These are phyloP conservation scores for Neonectria hederae DNA, from an alignment of 2,329 filamentous ascomycete genomes.

Conservation along the genomic window DNA sequence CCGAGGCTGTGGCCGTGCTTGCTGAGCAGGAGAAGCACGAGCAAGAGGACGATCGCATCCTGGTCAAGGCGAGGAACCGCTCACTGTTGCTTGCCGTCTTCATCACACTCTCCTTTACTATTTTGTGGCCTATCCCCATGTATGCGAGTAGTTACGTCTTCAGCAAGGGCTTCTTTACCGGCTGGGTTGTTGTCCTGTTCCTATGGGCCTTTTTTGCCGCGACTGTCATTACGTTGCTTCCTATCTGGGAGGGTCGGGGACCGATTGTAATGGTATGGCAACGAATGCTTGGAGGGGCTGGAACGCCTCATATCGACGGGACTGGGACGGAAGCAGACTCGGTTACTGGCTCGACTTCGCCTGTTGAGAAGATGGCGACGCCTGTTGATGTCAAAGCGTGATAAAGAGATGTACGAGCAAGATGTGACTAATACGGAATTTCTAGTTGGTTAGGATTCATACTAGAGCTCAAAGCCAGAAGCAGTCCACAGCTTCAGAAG, in stretches of 20 bases:
- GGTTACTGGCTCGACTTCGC: conserved; percentile 6
- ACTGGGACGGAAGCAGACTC: conserved; percentile 14
- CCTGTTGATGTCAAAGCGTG: neutral
- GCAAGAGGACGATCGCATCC: conserved; percentile 16
- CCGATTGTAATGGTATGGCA: conserved; percentile 13
- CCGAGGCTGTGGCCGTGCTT: conserved; percentile 1
- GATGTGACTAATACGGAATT: neutral
- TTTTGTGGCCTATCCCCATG: conserved; percentile 46
- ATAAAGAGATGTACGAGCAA: neutral
- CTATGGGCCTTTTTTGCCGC: conserved; percentile 24
- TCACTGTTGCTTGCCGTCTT: conserved; percentile 6
- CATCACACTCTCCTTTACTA: conserved; percentile 26
- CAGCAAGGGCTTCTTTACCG: conserved; percentile 30
- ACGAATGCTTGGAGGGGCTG: conserved; percentile 3
- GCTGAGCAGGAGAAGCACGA: conserved; percentile 20
- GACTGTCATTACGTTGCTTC: conserved; percentile 16
- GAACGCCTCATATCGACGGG: conserved; percentile 10
- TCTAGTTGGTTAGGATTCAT: neutral
- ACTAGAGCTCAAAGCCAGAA: neutral
- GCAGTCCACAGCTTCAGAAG: neutral
- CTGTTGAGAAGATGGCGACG: conserved; percentile 13
- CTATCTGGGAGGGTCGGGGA: conserved; percentile 20
- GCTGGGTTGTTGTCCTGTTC: conserved; percentile 26
- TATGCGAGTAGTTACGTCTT: conserved; percentile 44
- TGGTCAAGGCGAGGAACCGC: conserved; percentile 14